Evolutionary conservation across 257 asterid genomes (phyloP).

Genomic region (Solanum chiquidenum): DNA sequence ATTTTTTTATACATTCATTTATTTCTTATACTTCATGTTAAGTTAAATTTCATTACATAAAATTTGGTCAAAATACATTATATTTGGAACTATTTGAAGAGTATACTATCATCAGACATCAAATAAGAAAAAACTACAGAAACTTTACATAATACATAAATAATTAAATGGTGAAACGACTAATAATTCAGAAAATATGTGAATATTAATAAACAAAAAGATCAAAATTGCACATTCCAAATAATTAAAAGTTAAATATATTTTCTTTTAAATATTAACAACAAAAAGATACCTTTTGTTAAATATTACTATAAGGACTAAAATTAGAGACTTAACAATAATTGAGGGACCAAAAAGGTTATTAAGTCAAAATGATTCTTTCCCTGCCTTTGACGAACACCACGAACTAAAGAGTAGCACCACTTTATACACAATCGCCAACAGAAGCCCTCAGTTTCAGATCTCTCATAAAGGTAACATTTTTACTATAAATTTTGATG

Average conservation of each 20-base stretch:
- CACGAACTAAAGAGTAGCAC: background rate
- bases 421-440: background rate
- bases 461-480: background rate
- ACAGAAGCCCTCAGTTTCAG: background rate
- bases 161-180: background rate
- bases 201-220: background rate
- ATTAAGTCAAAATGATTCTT: background rate
- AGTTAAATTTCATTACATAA: background rate
- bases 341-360: background rate
- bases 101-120: background rate
- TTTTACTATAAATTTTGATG: background rate
- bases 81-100: background rate
- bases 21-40: background rate
- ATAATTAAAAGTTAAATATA: background rate
- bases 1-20: background rate
- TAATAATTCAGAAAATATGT: background rate
- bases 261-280: background rate
- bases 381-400: background rate
- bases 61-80: background rate
- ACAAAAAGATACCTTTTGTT: background rate
- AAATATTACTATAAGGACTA: background rate
- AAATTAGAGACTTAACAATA: background rate
- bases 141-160: background rate
- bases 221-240: background rate
- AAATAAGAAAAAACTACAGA: background rate